Evolutionary conservation across 169 alveolate species (phyloP).

Genomic region (Miamiensis avidus): DNA sequence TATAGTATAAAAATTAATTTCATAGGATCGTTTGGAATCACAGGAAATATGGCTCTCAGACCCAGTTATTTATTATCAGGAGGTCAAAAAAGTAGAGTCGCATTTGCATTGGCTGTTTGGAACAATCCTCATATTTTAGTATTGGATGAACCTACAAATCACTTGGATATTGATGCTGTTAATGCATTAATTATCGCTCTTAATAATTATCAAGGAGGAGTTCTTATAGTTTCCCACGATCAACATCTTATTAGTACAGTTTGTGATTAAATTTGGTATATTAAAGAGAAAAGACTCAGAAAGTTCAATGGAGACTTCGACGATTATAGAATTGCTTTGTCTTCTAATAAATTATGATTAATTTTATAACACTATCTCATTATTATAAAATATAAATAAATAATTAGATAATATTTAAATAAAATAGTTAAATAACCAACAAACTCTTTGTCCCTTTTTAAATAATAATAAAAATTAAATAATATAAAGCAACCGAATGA

Average conservation of each 20-base stretch:
- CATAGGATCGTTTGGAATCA: slow-evolving; percentile 88
- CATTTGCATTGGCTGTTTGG: slow-evolving; percentile 95
- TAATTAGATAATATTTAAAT: no score
- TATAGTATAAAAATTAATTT: neutral
- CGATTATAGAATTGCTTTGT: slow-evolving; percentile 84
- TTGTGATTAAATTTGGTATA: slow-evolving; percentile 92
- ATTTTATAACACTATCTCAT: no score
- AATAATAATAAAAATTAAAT: no score
- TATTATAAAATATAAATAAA: no score
- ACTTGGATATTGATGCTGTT: slow-evolving; percentile 97
- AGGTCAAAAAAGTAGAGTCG: slow-evolving; percentile 97
- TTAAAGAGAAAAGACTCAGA: slow-evolving; percentile 82
- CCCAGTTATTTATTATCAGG: slow-evolving; percentile 97
- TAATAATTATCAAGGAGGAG: slow-evolving; percentile 94
- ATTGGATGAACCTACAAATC: slow-evolving; percentile 97
- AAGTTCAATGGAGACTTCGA: slow-evolving; percentile 91
- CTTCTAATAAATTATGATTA: slow-evolving; percentile 28
- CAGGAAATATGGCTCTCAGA: slow-evolving; percentile 94
- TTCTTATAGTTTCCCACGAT: slow-evolving; percentile 96
- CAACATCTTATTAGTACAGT: slow-evolving; percentile 93
- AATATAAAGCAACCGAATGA: no score
- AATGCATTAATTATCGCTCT: slow-evolving; percentile 96
- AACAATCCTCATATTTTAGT: slow-evolving; percentile 94
- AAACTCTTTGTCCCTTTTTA: no score
- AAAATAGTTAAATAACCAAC: no score